Conservation (phyloP, 2,329 filamentous ascomycete species). For the Capronia americana region DNA sequence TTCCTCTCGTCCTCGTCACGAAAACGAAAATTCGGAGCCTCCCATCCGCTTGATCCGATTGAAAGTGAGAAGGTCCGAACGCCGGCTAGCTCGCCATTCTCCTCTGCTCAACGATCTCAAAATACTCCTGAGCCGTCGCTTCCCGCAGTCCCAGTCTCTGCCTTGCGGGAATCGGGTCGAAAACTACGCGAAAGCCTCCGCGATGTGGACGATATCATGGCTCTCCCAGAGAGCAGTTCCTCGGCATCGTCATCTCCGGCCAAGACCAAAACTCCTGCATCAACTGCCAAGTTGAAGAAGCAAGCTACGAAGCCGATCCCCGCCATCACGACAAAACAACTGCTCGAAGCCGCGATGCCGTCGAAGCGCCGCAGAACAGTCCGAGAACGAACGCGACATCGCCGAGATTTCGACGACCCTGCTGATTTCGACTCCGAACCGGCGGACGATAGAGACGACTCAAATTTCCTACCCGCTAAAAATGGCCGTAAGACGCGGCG, state of each 20-base stretch:
- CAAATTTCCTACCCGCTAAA: conserved; percentile 34
- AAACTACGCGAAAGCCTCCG: conserved; percentile 19
- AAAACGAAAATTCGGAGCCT: conserved; percentile 37
- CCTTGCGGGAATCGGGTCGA: conserved; percentile 27
- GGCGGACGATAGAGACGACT: conserved; percentile 29
- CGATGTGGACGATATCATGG: conserved; percentile 36
- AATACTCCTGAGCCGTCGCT: conserved; percentile 23
- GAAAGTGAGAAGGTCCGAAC: background rate
- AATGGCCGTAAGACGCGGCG: conserved; percentile 25
- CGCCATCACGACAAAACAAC: conserved; percentile 31
- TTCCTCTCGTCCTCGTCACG: conserved; percentile 31
- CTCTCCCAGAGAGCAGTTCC: conserved; percentile 33
- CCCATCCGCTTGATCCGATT: conserved; percentile 18
- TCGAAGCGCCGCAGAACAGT: conserved; percentile 24
- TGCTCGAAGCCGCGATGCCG: conserved; percentile 34
- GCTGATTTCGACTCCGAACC: conserved; percentile 30
- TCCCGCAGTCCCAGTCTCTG: conserved; percentile 22
- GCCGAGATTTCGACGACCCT: conserved; percentile 34
- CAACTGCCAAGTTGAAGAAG: conserved; percentile 15
- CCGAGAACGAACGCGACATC: conserved; percentile 17
- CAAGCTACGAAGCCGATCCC: conserved; percentile 19
- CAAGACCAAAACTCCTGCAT: background rate
- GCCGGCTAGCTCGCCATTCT: conserved; percentile 5
- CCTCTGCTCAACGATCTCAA: background rate
- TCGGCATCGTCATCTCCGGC: conserved; percentile 28